phyloP scores from a whole-genome alignment of 768 basidiomycete species.

The Daedaleopsis nitida region DNA sequence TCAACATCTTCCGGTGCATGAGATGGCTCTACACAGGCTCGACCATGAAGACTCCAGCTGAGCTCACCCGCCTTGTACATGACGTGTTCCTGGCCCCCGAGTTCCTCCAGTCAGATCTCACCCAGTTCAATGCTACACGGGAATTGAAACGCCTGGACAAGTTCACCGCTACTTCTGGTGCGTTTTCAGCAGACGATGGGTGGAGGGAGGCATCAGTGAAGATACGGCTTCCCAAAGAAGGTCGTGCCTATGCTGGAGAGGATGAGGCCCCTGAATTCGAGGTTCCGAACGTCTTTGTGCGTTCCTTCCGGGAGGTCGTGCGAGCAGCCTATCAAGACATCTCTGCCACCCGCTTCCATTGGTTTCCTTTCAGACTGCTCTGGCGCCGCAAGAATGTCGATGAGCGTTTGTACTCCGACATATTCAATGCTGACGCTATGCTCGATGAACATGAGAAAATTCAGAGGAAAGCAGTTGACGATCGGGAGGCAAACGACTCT shows the following conservation, averaged over 20 bases:
- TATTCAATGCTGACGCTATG: conserved; percentile 14
- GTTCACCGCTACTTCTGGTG: background rate
- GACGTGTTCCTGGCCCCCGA: conserved; percentile 8
- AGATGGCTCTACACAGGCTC: conserved; percentile 34
- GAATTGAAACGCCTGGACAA: conserved; percentile 16
- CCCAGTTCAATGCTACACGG: background rate
- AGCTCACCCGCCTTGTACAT: conserved; percentile 30
- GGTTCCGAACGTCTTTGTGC: conserved; percentile 32
- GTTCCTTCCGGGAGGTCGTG: conserved; percentile 17
- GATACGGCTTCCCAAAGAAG: conserved; percentile 27
- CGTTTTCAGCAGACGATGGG: conserved; percentile 18
- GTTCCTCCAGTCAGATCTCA: background rate
- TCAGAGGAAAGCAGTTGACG: background rate
- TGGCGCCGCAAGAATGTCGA: background rate
- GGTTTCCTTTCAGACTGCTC: conserved; percentile 7
- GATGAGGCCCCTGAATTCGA: conserved; percentile 32
- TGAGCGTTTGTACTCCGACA: conserved; percentile 10
- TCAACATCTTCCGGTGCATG: conserved; percentile 28
- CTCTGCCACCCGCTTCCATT: background rate
- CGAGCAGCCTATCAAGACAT: conserved; percentile 3
- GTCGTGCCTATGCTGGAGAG: conserved; percentile 22
- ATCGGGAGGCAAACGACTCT: background rate
- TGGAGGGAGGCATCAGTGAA: conserved; percentile 21
- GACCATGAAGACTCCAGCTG: conserved; percentile 28
- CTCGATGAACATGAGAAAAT: conserved; percentile 18